These are phyloP conservation scores for Phytophthora quininea DNA, from an alignment of 352 stramenopile genomes.

Conservation along the genomic window DNA sequence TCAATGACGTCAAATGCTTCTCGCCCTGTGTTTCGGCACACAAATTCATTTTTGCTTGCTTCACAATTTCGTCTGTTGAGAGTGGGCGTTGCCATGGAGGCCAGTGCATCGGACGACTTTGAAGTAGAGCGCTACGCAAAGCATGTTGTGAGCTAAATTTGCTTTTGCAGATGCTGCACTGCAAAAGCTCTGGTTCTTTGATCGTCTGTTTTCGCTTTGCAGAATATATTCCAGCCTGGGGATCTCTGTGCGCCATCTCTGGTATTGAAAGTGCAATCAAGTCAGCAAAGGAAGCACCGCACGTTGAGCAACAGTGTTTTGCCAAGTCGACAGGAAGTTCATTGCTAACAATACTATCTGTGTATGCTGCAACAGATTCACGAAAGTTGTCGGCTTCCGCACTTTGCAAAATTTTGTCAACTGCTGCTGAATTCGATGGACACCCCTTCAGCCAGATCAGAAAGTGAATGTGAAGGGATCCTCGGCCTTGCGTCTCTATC, in stretches of 20 bases:
- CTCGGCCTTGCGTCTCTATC: slow-evolving; percentile 11
- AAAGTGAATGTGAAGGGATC: slow-evolving; percentile 16
- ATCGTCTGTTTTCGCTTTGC: background rate
- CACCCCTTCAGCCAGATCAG: slow-evolving; percentile 10
- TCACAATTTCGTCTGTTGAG: background rate
- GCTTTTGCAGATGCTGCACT: background rate
- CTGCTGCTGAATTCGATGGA: background rate
- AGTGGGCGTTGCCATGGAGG: slow-evolving; percentile 3
- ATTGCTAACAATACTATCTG: slow-evolving; percentile 3
- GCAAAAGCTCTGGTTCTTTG: slow-evolving; percentile 1
- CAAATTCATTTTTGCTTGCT: background rate
- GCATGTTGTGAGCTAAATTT: slow-evolving; percentile 14
- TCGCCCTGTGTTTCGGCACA: background rate
- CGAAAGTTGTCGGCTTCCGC: background rate
- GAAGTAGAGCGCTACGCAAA: slow-evolving; percentile 3
- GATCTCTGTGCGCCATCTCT: background rate
- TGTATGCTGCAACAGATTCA: background rate
- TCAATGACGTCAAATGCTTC: background rate
- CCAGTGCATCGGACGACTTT: slow-evolving; percentile 4
- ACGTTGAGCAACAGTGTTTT: background rate
- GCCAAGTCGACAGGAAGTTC: background rate
- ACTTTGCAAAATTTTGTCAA: slow-evolving; percentile 3
- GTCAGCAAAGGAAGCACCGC: background rate
- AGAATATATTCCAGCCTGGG: background rate
- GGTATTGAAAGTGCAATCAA: background rate